These are phyloP conservation scores for Ustilago cynodontis DNA, from an alignment of 1,284 basidiomycete genomes.

Conservation along the genomic window DNA sequence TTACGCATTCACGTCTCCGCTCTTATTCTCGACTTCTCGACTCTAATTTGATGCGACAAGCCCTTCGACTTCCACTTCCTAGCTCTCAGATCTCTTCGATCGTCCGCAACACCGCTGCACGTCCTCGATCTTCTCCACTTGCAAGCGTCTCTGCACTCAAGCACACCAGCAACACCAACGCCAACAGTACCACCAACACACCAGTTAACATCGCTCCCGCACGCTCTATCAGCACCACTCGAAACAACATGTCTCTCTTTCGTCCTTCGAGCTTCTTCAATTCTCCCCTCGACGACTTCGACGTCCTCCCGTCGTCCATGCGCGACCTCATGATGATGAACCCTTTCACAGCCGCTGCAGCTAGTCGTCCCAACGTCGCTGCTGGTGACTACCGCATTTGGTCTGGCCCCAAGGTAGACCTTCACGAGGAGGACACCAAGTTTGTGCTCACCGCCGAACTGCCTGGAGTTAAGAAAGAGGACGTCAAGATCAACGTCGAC, in stretches of 20 bases:
- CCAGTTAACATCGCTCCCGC: too few relatives aligned
- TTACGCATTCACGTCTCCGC: background rate
- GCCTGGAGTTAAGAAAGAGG: slow-evolving; percentile 56
- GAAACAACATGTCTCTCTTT: slow-evolving; percentile 43
- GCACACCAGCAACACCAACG: slow-evolving; percentile 4
- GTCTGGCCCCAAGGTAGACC: slow-evolving; percentile 48
- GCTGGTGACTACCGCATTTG: slow-evolving; percentile 41
- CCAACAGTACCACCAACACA: background rate
- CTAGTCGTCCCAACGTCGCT: slow-evolving; percentile 32
- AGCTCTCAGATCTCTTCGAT: slow-evolving; percentile 36
- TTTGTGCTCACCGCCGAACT: slow-evolving; percentile 54
- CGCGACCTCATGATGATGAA: slow-evolving; percentile 38
- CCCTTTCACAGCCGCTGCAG: slow-evolving; percentile 25
- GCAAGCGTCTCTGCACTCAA: slow-evolving; percentile 22
- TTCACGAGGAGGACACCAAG: slow-evolving; percentile 48
- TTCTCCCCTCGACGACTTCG: slow-evolving; percentile 49
- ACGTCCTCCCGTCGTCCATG: slow-evolving; percentile 35
- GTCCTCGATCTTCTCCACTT: slow-evolving; percentile 18
- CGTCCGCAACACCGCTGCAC: slow-evolving; percentile 26
- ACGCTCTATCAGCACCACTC: slow-evolving; percentile 21
- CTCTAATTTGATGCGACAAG: slow-evolving; percentile 38
- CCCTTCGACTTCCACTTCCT: slow-evolving; percentile 46
- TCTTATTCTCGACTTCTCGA: background rate
- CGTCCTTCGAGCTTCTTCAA: slow-evolving; percentile 41
- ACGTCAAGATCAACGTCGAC: slow-evolving; percentile 54